Base-by-base conservation (phyloP, 2,329 filamentous ascomycete species). In the Trichoderma aggressivum region DNA sequence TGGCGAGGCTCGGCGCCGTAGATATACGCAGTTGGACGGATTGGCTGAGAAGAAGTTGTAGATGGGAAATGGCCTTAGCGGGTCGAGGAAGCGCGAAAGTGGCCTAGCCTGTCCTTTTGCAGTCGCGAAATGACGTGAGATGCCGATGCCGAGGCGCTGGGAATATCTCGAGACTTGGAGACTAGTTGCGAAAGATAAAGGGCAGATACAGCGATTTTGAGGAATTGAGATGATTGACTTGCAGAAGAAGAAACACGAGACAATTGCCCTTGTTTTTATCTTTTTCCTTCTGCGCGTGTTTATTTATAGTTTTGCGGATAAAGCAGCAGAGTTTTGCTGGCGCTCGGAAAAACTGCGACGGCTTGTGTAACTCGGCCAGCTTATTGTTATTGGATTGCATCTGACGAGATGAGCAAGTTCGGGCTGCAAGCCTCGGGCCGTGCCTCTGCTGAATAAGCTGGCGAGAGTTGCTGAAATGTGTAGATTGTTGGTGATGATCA, bases 121-220 rank as follows among this genome's bases (percentile, higher is more conserved):
- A 50, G 65, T 61, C 56, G 65, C 65, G 56, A 56, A 69, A 69
- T 69, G 65, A 69, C 65, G 65, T 69, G 65, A 69, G 65, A 69
- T 58, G 24, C 56, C 28, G 36, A 59, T 39, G 7, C 7, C 16
- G 28, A 18, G n/a, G 1, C 39, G 39, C 39, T 43, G 39, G 18
- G 16, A n/a, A 2, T 43, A 43, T 43, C 7, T 6, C 28, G 2
- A 21, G 56, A 32, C 11, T 14, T 34, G 16, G 18, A 30, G 2
- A 32, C 28, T 12, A 32, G 30, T 10, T 11, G 26, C 21, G 21
- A 12, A 14, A 14, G 14, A n/a, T n/a, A 50, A 50, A 50, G 5
- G 21, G 5, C n/a, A 50, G 5, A 24, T 50, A 10, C 3, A 50
- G 7, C 14, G 21, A 24, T 1, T 53, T 53, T 53, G 24, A 14